Percentiles rank a stretch among this genome's conserved stretches.
These are phyloP conservation scores for Cercospora beticola DNA, from an alignment of 2,329 filamentous ascomycete species.

Conservation along the genomic window DNA sequence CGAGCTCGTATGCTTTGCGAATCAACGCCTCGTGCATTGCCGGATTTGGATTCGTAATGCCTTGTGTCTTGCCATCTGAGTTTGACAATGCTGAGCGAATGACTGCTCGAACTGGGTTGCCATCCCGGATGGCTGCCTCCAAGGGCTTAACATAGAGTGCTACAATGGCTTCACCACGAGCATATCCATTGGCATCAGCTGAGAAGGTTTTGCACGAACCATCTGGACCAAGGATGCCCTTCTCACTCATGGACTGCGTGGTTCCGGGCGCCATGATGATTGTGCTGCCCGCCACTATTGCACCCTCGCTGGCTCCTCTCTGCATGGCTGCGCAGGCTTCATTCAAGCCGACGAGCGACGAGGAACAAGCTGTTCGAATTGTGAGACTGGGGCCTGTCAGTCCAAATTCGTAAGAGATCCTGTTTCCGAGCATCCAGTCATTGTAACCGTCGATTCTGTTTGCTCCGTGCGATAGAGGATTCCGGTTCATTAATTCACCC, in stretches of 20 bases:
- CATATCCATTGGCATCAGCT: neutral
- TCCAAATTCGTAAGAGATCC: slow-evolving; percentile 27
- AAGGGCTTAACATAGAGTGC: neutral
- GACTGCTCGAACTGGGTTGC: slow-evolving; percentile 11
- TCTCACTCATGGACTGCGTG: neutral
- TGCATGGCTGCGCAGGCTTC: neutral
- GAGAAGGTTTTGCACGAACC: neutral
- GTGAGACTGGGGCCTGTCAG: slow-evolving; percentile 7
- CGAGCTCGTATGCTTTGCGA: neutral
- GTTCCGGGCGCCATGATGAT: neutral
- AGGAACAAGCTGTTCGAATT: neutral
- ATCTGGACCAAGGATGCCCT: neutral
- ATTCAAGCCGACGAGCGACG: neutral
- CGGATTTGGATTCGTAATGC: slow-evolving; percentile 5
- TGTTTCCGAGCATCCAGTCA: slow-evolving; percentile 20
- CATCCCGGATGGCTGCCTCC: neutral
- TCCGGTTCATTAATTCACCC: neutral
- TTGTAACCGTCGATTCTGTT: neutral
- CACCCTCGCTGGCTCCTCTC: neutral
- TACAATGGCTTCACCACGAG: neutral
- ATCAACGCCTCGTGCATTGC: neutral
- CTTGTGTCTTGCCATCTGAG: neutral
- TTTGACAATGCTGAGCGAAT: slow-evolving; percentile 6
- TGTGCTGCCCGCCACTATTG: neutral
- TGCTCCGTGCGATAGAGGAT: neutral